Percentiles rank a stretch among this genome's conserved stretches.
phyloP scores from a whole-genome alignment of 768 basidiomycete species.

The Lanmaoa pseudosensibilis region DNA sequence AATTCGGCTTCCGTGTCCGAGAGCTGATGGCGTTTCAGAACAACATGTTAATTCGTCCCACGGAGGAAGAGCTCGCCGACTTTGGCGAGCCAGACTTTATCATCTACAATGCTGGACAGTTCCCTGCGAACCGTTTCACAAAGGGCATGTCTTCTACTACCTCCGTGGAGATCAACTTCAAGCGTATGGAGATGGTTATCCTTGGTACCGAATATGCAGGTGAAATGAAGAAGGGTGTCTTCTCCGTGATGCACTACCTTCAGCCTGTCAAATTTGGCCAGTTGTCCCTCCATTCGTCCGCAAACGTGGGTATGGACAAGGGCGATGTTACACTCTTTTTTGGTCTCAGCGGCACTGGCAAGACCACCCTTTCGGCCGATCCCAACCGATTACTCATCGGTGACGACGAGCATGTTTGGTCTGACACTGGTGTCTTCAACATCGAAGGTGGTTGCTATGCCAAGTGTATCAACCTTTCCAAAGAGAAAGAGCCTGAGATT shows the following conservation, averaged over 20 bases:
- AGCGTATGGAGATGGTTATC: conserved; percentile 99
- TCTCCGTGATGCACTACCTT: conserved; percentile 99
- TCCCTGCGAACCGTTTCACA: conserved; percentile 99
- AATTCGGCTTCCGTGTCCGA: conserved; percentile 4
- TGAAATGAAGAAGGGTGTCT: conserved; percentile 99
- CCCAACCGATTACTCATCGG: conserved; percentile 92
- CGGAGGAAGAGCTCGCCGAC: conserved; percentile 86
- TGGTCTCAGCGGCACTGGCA: conserved; percentile 96
- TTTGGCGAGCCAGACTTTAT: conserved; percentile 99
- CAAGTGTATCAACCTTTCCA: conserved; percentile 94
- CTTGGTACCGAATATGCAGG: conserved; percentile 97
- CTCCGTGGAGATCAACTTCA: conserved; percentile 99
- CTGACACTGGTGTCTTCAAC: conserved; percentile 98
- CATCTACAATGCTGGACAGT: conserved; percentile 99
- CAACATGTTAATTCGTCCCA: conserved; percentile 99
- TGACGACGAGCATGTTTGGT: conserved; percentile 99
- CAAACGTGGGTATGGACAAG: conserved; percentile 88
- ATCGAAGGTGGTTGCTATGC: conserved; percentile 99
- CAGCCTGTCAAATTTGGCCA: conserved; percentile 99
- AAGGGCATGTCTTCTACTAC: conserved; percentile 99
- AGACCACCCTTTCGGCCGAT: conserved; percentile 98
- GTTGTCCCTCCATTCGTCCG: conserved; percentile 95
- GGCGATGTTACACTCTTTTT: conserved; percentile 98
- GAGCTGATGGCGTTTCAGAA: conserved; percentile 49
- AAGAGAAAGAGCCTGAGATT: conserved; percentile 98